Evolutionary conservation across 2,329 filamentous ascomycete species (phyloP), one percentile per base, ranked within the genome.

Genomic region (Zymoseptoria ardabiliae): DNA sequence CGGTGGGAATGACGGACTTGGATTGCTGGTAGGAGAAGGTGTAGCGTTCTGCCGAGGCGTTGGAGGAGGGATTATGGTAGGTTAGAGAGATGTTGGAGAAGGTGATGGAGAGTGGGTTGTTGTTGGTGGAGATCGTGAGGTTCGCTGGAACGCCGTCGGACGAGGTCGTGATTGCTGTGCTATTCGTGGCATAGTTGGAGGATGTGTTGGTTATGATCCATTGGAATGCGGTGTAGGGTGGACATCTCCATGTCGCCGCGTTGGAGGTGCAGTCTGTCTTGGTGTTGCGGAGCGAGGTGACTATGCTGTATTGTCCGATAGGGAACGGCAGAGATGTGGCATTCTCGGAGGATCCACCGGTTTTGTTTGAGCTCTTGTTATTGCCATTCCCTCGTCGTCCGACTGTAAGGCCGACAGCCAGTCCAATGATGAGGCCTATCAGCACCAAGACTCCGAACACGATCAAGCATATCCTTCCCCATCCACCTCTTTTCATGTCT

Each of bases 191-290:
- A 20, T 77, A 73, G 9, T 70, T 68, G 61, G 64, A 50, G 25
- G 75, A 73, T 1, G 75, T 68, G 8, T 75, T 74, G 2, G 72
- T 71, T 59, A 89, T 84, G 59, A 81, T 77, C 85, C 85, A 89
- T 69, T 82, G 79, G 71, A 88, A 87, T 6, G 81, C 0, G 81
- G 78, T 74, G 67, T 81, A 82, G 1, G 85, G 84, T 61, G 80
- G 82, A 75, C 86, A 89, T 57, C 77, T 76, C 83, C 85, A 89
- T 1, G 84, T 84, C 4, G 77, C 73, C 0, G 81, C 64, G 64
- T 83, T 80, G 13, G 81, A 78, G 0, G 84, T 85, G 72, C 87
- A 89, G 54, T 77, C 77, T 6, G 82, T 80, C 17, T 74, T 73
- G 2, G 80, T 73, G 4, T 76, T 80, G 54, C 78, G 75, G 48